These are phyloP conservation scores for Colletotrichum brevisporum DNA, from an alignment of 2,329 filamentous ascomycete genomes.

Conservation along the genomic window DNA sequence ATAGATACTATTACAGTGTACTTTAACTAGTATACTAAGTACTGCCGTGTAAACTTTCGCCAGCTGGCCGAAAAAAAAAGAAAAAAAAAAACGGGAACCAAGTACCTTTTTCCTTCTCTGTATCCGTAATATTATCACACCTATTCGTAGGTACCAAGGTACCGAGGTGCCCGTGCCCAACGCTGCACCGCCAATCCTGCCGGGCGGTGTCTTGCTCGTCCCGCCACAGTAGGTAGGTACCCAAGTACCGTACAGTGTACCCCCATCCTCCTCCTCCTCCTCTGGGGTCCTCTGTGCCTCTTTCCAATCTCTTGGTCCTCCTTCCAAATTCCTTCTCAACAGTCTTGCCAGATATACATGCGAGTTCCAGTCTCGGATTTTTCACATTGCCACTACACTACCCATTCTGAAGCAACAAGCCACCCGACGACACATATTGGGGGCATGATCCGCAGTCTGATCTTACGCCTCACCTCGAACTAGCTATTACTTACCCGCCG, in stretches of 20 bases:
- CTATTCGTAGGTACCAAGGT: too few relatives aligned
- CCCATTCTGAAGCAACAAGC: background rate
- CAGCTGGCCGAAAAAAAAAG: too few relatives aligned
- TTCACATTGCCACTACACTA: background rate
- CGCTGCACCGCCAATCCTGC: constrained; percentile 15
- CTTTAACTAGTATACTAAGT: too few relatives aligned
- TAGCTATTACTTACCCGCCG: background rate
- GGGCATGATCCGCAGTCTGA: constrained; percentile 26
- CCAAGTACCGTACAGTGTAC: too few relatives aligned
- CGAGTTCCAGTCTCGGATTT: background rate
- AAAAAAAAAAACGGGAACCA: too few relatives aligned
- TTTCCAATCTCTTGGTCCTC: background rate
- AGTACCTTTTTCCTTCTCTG: too few relatives aligned
- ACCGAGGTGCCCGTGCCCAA: background rate
- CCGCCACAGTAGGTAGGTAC: constrained; percentile 15
- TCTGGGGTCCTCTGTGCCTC: too few relatives aligned
- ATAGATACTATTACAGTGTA: too few relatives aligned
- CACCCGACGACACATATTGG: constrained; percentile 17
- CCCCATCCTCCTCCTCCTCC: background rate
- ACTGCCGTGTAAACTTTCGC: too few relatives aligned
- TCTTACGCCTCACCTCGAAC: constrained; percentile 13
- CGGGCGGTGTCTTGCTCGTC: constrained; percentile 31
- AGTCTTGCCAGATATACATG: constrained; percentile 3
- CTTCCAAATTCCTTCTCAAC: constrained; percentile 11
- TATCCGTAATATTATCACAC: too few relatives aligned